Conservation (phyloP, 345 rosid genomes). For the Viola odorata region DNA sequence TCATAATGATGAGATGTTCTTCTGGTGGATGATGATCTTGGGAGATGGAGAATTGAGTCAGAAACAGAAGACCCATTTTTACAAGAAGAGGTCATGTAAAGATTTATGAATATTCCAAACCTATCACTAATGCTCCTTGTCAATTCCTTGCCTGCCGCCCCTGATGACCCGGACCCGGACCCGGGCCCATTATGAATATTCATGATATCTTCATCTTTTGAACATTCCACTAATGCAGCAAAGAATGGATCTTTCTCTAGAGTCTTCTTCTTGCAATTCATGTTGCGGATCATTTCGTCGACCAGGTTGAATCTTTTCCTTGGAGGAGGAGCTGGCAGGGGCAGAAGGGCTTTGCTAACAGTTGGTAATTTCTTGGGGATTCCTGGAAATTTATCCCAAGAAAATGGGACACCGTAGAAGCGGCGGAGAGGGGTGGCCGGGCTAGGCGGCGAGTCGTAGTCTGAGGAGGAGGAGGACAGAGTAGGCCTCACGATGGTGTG, state of each 20-base stretch:
- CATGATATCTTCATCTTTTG: constrained; percentile 38
- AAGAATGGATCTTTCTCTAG: constrained; percentile 56
- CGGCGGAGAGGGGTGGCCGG: constrained; percentile 57
- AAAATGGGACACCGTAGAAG: constrained; percentile 75
- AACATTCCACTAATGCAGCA: constrained; percentile 71
- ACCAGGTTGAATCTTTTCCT: constrained; percentile 15
- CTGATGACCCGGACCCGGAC: constrained; percentile 15
- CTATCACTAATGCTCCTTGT: constrained; percentile 28
- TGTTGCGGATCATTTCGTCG: constrained; percentile 20
- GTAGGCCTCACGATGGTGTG: constrained; percentile 3
- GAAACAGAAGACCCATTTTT: constrained; percentile 57
- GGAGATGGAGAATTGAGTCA: constrained; percentile 64
- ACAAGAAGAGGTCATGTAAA: constrained; percentile 66
- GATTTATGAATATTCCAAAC: constrained; percentile 59
- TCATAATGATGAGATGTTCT: constrained; percentile 5
- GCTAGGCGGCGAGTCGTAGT: constrained; percentile 44
- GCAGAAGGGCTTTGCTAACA: constrained; percentile 25
- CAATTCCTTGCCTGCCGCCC: constrained; percentile 15
- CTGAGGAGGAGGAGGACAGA: constrained; percentile 30
- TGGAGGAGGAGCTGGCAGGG: constrained; percentile 51
- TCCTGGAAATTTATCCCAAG: constrained; percentile 90
- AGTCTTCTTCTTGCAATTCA: constrained; percentile 10
- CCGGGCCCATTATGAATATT: not conserved
- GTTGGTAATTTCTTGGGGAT: constrained; percentile 53
- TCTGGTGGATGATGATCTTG: constrained; percentile 34